phyloP scores from a whole-genome alignment of 164 flowering plant genomes.

The Platanus orientalis region DNA sequence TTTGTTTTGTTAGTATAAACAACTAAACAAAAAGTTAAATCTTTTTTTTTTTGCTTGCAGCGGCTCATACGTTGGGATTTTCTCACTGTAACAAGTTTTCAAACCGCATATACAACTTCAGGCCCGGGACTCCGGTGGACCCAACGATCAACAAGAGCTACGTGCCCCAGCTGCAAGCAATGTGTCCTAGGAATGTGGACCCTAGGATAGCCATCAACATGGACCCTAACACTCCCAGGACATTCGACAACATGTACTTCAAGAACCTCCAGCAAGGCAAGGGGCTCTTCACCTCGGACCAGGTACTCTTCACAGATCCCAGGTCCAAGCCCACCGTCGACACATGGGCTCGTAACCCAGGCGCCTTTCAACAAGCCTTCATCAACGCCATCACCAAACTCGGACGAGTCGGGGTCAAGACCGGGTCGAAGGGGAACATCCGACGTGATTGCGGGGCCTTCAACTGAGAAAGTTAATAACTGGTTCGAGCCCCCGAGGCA shows the following conservation, averaged over 20 bases:
- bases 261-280: conserved; percentile 22
- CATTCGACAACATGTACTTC: conserved; percentile 26
- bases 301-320: conserved; percentile 39
- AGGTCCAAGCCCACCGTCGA: conserved; percentile 58
- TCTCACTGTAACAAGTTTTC: conserved; percentile 57
- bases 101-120: conserved; percentile 31
- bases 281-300: conserved; percentile 30
- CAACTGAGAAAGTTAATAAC: conserved; percentile 20
- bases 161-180: conserved; percentile 11
- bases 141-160: conserved; percentile 25
- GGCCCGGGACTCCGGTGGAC: conserved; percentile 17
- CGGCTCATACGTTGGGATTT: conserved; percentile 72
- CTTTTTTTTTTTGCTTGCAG: conserved; percentile 25
- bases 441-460: conserved; percentile 34
- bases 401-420: conserved; percentile 71
- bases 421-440: conserved; percentile 48
- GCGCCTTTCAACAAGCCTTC: conserved; percentile 56
- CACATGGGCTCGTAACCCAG: conserved; percentile 42
- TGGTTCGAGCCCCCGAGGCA: too few species aligned
- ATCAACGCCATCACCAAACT: conserved; percentile 68
- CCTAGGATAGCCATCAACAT: conserved; percentile 20
- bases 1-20: not conserved
- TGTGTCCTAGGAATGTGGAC: conserved; percentile 22
- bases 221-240: conserved; percentile 20
- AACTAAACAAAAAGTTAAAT: not conserved